Percentiles rank a stretch among this genome's conserved stretches.
Conservation (phyloP, 441 rosid species). For the Populus trichocarpa region DNA sequence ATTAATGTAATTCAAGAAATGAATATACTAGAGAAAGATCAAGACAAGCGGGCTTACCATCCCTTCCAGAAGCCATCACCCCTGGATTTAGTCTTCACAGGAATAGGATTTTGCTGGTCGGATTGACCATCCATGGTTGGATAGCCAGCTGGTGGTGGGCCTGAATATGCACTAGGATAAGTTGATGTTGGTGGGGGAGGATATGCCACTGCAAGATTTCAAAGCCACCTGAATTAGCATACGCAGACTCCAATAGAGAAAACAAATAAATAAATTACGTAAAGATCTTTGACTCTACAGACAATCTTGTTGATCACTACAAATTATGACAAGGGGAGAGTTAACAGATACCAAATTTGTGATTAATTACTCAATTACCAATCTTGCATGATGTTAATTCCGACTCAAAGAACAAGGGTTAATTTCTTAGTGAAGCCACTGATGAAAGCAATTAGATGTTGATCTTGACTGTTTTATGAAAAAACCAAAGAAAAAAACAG, state of each 20-base stretch:
- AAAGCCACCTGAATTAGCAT: not conserved
- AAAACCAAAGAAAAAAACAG: no score
- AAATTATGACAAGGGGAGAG: not conserved
- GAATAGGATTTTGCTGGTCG: not conserved
- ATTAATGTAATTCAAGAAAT: no score
- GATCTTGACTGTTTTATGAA: no score
- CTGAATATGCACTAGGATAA: constrained; percentile 3
- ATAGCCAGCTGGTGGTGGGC: constrained; percentile 62
- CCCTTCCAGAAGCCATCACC: constrained; percentile 82
- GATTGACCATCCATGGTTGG: constrained; percentile 36
- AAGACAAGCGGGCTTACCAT: constrained; percentile 34
- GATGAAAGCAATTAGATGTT: no score
- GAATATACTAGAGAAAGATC: no score
- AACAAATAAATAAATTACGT: no score
- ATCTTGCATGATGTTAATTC: no score
- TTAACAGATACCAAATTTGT: not conserved
- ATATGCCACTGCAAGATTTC: constrained; percentile 3
- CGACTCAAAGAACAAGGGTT: no score
- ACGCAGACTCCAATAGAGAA: not conserved
- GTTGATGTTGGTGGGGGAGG: constrained; percentile 13
- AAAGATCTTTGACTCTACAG: no score
- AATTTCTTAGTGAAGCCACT: no score
- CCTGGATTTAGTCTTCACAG: constrained; percentile 52
- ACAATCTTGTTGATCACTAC: no score
- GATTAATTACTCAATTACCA: no score